A percentile compares a stretch with the other conserved stretches of the same genome.
These are phyloP conservation scores for Paecilomyces fulvus DNA, from an alignment of 2,329 filamentous ascomycete species.

Conservation along the genomic window DNA sequence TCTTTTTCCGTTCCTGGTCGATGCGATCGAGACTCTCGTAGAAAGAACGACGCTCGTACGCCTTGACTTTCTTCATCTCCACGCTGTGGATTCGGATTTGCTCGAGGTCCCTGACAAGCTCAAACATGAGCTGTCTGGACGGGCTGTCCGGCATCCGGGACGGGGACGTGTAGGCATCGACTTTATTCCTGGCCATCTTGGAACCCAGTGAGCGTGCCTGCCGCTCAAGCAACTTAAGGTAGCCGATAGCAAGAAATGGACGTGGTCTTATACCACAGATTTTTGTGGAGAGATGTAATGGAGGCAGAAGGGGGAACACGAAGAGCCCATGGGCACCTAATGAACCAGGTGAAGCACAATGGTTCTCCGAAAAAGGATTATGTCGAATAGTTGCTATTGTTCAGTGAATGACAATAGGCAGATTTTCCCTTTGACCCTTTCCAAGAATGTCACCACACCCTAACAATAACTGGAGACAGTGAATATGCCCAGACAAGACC, in stretches of 20 bases:
- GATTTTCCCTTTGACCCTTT: not conserved
- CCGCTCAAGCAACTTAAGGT: not conserved
- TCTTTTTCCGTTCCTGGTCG: slow-evolving; percentile 53
- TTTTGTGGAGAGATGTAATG: not conserved
- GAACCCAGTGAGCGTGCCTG: not conserved
- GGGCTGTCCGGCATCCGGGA: slow-evolving; percentile 26
- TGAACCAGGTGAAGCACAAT: not conserved
- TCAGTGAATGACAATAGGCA: not conserved
- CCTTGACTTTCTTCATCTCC: slow-evolving; percentile 36
- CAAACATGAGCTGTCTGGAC: slow-evolving; percentile 31
- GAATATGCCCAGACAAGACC: not conserved
- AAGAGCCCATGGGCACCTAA: not conserved
- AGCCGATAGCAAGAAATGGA: not conserved
- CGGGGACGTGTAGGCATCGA: slow-evolving; percentile 14
- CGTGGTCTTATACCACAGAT: not conserved
- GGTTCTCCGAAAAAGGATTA: not conserved
- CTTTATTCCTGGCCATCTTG: slow-evolving; percentile 20
- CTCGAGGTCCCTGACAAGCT: slow-evolving; percentile 33
- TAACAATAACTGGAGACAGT: not conserved
- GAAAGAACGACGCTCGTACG: slow-evolving; percentile 37
- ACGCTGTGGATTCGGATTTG: slow-evolving; percentile 33
- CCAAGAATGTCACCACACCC: not conserved
- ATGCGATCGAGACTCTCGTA: slow-evolving; percentile 55
- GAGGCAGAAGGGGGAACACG: not conserved
- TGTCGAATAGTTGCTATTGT: not conserved